These are phyloP conservation scores for Paraphoma chrysanthemicola DNA, from an alignment of 2,329 filamentous ascomycete genomes.

Conservation along the genomic window DNA sequence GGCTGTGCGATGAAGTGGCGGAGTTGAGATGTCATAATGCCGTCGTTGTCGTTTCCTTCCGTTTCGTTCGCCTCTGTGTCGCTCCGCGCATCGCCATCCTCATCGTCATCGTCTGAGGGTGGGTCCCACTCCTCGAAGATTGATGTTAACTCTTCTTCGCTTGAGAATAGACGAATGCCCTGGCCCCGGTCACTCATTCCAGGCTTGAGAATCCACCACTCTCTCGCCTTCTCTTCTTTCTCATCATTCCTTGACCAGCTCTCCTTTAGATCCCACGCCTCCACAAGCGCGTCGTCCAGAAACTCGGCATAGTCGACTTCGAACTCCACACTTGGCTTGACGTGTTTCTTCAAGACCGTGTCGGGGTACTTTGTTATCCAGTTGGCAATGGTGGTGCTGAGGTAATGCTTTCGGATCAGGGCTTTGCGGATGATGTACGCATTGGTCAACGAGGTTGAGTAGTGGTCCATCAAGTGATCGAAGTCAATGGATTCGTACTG, in stretches of 20 bases:
- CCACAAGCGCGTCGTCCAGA: conserved; percentile 87
- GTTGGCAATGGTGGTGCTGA: conserved; percentile 80
- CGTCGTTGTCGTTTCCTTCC: conserved; percentile 50
- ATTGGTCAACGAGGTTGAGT: conserved; percentile 74
- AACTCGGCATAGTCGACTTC: conserved; percentile 98
- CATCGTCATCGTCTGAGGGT: conserved; percentile 42
- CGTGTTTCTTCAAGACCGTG: conserved; percentile 71
- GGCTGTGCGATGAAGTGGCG: conserved; percentile 96
- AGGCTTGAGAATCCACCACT: conserved; percentile 99
- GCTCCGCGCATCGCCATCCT: conserved; percentile 47
- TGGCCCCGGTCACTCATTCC: conserved; percentile 97
- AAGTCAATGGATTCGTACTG: conserved; percentile 91
- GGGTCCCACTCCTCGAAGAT: conserved; percentile 95
- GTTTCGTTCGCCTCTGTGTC: conserved; percentile 21
- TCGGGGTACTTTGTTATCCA: conserved; percentile 86
- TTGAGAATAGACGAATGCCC: conserved; percentile 88
- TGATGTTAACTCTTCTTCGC: conserved; percentile 78
- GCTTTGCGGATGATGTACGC: conserved; percentile 96
- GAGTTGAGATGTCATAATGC: conserved; percentile 85
- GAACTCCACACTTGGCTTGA: conserved; percentile 82
- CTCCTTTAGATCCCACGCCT: conserved; percentile 85
- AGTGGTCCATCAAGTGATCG: conserved; percentile 70
- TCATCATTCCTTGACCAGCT: conserved; percentile 74
- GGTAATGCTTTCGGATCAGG: conserved; percentile 93
- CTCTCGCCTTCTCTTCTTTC: conserved; percentile 54